Conservation (phyloP, 176 grass and related monocot genomes). For the bread wheat (Triticum aestivum) region IWGSC_CS_RefSeq_v2.1 NC_057806.1:482353181-482353680, state of each 20-base stretch:
- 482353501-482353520: slow-evolving; percentile 64
- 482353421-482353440: slow-evolving; percentile 70
- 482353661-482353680: slow-evolving; percentile 63
- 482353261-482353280: background rate
- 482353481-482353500: slow-evolving; percentile 78
- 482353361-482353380: background rate
- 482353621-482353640: slow-evolving; percentile 26
- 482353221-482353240: slow-evolving; percentile 27
- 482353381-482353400: slow-evolving; percentile 11
- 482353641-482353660: slow-evolving; percentile 41
- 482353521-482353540: slow-evolving; percentile 48
- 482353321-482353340: background rate
- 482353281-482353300: background rate
- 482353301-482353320: background rate
- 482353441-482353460: slow-evolving; percentile 64
- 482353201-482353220: slow-evolving; percentile 31
- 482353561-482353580: slow-evolving; percentile 77
- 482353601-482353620: slow-evolving; percentile 81
- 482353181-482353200: slow-evolving; percentile 18
- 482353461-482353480: slow-evolving; percentile 59
- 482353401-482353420: slow-evolving; percentile 67
- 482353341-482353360: background rate
- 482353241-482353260: background rate
- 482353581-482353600: slow-evolving; percentile 81
- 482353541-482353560: slow-evolving; percentile 66